Conservation (phyloP, 441 rosid genomes). For the Syzygium malaccense region DNA sequence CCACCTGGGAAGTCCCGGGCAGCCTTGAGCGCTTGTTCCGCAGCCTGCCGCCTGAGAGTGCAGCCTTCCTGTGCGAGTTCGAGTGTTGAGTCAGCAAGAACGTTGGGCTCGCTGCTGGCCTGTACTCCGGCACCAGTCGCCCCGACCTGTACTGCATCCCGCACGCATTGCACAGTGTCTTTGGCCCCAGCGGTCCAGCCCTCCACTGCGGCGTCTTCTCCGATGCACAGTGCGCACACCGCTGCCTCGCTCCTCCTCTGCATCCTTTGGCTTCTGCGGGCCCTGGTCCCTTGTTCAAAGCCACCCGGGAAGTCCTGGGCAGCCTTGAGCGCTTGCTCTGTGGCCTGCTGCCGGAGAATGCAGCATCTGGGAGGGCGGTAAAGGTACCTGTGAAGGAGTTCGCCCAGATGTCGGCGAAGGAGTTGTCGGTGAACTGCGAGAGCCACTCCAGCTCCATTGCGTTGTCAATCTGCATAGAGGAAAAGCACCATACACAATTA, state of each 20-base stretch:
- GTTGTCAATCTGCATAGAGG: constrained; percentile 26
- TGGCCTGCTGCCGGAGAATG: constrained; percentile 19
- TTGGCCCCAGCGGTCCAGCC: constrained; percentile 51
- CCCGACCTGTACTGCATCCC: constrained; percentile 56
- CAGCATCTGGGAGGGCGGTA: constrained; percentile 11
- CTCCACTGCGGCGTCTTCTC: constrained; percentile 65
- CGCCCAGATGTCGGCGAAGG: constrained; percentile 29
- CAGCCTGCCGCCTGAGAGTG: neutral
- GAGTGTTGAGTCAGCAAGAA: constrained; percentile 56
- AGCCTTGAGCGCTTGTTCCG: neutral
- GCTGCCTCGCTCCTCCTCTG: constrained; percentile 27
- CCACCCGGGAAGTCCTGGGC: neutral
- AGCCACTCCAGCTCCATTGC: constrained; percentile 47
- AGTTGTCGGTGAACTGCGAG: constrained; percentile 39
- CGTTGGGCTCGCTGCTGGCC: constrained; percentile 54
- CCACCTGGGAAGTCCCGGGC: neutral
- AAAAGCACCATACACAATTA: neutral
- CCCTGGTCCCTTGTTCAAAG: neutral
- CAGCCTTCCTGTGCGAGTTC: constrained; percentile 50
- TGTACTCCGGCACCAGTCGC: constrained; percentile 52
- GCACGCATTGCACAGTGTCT: constrained; percentile 45
- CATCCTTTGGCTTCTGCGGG: constrained; percentile 14
- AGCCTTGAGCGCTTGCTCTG: constrained; percentile 43
- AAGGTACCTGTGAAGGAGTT: constrained; percentile 23
- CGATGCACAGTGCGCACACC: constrained; percentile 52